A percentile compares a stretch with the other conserved stretches of the same genome.
phyloP scores from a whole-genome alignment of 257 asterid genomes.

The Sherardia arvensis region DNA sequence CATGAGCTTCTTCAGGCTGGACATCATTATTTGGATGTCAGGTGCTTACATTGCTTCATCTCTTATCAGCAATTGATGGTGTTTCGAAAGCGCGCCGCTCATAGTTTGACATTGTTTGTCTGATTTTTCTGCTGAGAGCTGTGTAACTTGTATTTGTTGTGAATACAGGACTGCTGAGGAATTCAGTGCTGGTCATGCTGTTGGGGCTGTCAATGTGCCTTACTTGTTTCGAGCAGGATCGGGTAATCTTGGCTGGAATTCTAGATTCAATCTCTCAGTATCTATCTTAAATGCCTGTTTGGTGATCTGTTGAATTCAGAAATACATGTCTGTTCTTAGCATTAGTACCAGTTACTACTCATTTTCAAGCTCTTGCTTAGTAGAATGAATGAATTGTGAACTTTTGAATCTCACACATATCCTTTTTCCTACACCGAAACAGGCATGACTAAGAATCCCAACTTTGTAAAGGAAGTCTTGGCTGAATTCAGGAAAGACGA shows the following conservation, averaged over 20 bases:
- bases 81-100: too few relatives aligned
- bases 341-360: too few relatives aligned
- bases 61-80: too few relatives aligned
- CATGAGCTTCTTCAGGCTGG: conserved; percentile 73
- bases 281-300: too few relatives aligned
- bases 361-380: too few relatives aligned
- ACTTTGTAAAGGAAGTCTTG: conserved; percentile 42
- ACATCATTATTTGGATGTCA: conserved; percentile 63
- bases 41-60: conserved; percentile 18
- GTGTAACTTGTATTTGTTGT: not conserved
- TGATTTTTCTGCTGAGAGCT: too few relatives aligned
- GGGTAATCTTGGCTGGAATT: conserved; percentile 22
- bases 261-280: not conserved
- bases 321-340: too few relatives aligned
- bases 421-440: not conserved
- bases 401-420: not conserved
- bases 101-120: not conserved
- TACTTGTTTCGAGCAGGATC: conserved; percentile 52
- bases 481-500: conserved; percentile 46
- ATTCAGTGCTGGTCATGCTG: conserved; percentile 50
- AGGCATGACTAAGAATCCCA: conserved; percentile 57
- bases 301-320: too few relatives aligned
- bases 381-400: too few relatives aligned
- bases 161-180: conserved; percentile 52
- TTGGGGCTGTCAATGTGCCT: conserved; percentile 67